phyloP scores from a whole-genome alignment of 2,329 filamentous ascomycete species.

The Curvularia sp. region DNA sequence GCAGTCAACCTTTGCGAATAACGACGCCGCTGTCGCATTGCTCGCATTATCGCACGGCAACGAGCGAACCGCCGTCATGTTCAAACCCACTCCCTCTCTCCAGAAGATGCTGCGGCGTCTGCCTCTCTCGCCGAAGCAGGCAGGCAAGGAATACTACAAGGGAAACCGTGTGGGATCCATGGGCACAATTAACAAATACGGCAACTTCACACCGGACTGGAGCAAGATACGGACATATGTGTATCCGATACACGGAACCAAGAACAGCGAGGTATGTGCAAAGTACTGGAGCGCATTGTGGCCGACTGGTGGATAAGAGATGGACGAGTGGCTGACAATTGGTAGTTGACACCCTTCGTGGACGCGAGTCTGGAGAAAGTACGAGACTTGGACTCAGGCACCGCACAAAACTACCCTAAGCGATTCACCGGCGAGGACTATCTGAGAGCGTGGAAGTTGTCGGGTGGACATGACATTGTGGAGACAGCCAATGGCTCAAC shows the following conservation, averaged over 20 bases:
- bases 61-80: slow-evolving; percentile 56
- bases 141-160: slow-evolving; percentile 96
- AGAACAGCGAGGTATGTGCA: slow-evolving; percentile 49
- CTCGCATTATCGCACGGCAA: slow-evolving; percentile 2
- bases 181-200: slow-evolving; percentile 82
- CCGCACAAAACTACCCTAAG: slow-evolving; percentile 31
- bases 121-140: slow-evolving; percentile 87
- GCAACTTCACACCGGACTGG: slow-evolving; percentile 84
- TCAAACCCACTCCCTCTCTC: slow-evolving; percentile 70
- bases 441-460: slow-evolving; percentile 43
- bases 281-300: not conserved
- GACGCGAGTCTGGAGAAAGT: slow-evolving; percentile 63
- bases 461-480: slow-evolving; percentile 40
- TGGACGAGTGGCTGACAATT: not conserved
- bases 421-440: slow-evolving; percentile 44
- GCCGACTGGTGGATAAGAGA: not conserved
- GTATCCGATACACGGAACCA: slow-evolving; percentile 71
- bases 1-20: slow-evolving; percentile 7
- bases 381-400: slow-evolving; percentile 18
- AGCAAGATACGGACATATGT: slow-evolving; percentile 89
- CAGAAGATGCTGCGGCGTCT: slow-evolving; percentile 75
- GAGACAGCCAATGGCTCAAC: slow-evolving; percentile 8
- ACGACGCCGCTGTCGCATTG: slow-evolving; percentile 11
- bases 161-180: slow-evolving; percentile 88
- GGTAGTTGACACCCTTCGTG: slow-evolving; percentile 81